Evolutionary conservation across 768 basidiomycete genomes (phyloP), one percentile per base, ranked within the genome.

Genomic region (Leccinum disarticulatum): DNA sequence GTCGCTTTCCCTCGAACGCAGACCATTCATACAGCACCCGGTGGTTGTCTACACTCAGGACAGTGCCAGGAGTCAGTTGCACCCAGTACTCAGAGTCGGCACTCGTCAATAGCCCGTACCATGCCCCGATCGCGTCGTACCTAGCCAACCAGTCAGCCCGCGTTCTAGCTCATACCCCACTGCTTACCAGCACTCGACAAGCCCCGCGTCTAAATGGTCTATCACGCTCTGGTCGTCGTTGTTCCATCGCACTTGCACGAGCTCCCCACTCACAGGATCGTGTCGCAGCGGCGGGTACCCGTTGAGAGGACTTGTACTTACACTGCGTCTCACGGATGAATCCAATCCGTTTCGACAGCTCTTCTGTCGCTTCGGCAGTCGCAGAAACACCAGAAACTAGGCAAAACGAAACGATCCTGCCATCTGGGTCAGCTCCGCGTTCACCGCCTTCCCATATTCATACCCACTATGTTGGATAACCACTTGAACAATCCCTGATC

Each of bases 1-100:
- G 83, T 3, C 96, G 84, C 72, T 85, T 84, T 11, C 96, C 96
- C 13, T 84, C 81, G 70, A 97, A 98, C 1, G 87, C 83, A 0
- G 94, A 93, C n/a, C 96, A 87, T 13, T 96, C 96, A 65, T 98
- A 96, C 52, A 98, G 78, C 13, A 98, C 92, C 22, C 96, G 85
- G 74, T 96, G 90, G 70, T 98, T 98, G 73, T 98, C 89, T 53
- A 96, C 80, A 19, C 94, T 93, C 93, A 97, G 81, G 41, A 89
- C 90, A 1, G 89, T 96, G 0, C 96, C 95, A 0, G 93, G 88
- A 50, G 81, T 76, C n/a, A 99, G 80, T 69, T 95, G 88, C 0
- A 93, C 81, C 95, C 95, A 97, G 64, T 90, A 93, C 72, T 96
- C 91, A 0, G 90, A 91, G 70, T 96, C 93, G 2, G 84, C 76